phyloP scores from a whole-genome alignment of 2,329 filamentous ascomycete genomes.

The Chaetoscypha palmicola region DNA sequence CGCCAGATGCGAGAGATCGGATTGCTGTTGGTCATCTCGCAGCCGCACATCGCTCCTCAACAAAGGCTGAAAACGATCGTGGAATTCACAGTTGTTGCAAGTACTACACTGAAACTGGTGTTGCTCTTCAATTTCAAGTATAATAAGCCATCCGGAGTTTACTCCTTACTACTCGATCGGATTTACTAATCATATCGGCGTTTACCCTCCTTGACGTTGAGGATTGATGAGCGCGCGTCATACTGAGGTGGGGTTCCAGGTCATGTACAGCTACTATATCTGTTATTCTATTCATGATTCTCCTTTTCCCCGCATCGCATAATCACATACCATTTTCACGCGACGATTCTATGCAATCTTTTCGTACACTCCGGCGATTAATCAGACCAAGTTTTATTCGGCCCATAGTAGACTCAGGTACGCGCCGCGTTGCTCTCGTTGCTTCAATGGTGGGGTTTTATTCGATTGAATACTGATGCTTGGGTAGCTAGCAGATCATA shows the following conservation, averaged over 20 bases:
- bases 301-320: background rate
- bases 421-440: conserved; percentile 2
- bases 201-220: background rate
- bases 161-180: no score
- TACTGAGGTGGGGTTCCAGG: no score
- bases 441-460: conserved; percentile 5
- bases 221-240: background rate
- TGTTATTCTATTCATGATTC: background rate
- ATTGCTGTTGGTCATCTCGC: no score
- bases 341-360: conserved; percentile 23
- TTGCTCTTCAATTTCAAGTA: no score
- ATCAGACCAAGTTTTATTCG: conserved; percentile 16
- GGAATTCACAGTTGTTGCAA: no score
- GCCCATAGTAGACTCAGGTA: conserved; percentile 22
- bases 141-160: no score
- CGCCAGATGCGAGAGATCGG: no score
- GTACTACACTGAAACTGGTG: no score
- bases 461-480: conserved; percentile 10
- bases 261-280: no score
- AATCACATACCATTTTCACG: background rate
- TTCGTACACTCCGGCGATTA: conserved; percentile 19
- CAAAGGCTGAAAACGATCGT: no score
- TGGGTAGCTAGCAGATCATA: conserved; percentile 22
- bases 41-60: no score
- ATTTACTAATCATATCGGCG: background rate